Conservation (phyloP, 176 grass and related monocot genomes). For the Triticum turgidum region DNA sequence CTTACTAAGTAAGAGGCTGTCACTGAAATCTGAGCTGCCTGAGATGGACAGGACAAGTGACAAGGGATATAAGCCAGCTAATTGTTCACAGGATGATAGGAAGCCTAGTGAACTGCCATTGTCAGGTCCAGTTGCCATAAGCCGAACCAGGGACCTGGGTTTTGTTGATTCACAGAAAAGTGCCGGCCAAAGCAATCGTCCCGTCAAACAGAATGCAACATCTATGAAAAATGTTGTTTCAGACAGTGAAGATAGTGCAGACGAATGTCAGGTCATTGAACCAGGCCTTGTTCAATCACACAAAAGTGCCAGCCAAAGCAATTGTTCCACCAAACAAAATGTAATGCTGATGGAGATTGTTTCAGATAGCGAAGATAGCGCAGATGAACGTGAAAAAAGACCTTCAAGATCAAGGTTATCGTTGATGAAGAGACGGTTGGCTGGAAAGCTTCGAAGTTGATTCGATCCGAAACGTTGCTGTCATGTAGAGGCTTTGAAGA, state of each 20-base stretch:
- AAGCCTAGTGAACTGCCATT: conserved; percentile 19
- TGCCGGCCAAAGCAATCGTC: background rate
- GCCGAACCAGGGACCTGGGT: background rate
- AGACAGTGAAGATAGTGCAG: conserved; percentile 77
- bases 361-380: conserved; percentile 89
- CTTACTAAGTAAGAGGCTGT: conserved; percentile 39
- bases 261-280: conserved; percentile 34
- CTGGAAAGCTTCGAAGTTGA: conserved; percentile 34
- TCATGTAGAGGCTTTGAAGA: background rate
- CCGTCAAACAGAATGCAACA: conserved; percentile 12
- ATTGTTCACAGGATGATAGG: background rate
- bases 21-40: conserved; percentile 37
- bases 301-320: conserved; percentile 15
- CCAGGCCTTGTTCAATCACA: background rate
- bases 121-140: background rate
- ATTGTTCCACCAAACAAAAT: conserved; percentile 17
- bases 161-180: conserved; percentile 30
- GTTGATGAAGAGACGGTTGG: conserved; percentile 37
- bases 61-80: conserved; percentile 9
- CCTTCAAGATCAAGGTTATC: conserved; percentile 64
- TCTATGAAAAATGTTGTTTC: conserved; percentile 43
- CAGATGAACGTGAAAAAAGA: conserved; percentile 47
- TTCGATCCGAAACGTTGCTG: background rate
- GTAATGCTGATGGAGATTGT: conserved; percentile 36
- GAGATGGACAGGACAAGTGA: background rate